phyloP scores from a whole-genome alignment of 2,329 filamentous ascomycete species.

The Blumeria hordei region DNA sequence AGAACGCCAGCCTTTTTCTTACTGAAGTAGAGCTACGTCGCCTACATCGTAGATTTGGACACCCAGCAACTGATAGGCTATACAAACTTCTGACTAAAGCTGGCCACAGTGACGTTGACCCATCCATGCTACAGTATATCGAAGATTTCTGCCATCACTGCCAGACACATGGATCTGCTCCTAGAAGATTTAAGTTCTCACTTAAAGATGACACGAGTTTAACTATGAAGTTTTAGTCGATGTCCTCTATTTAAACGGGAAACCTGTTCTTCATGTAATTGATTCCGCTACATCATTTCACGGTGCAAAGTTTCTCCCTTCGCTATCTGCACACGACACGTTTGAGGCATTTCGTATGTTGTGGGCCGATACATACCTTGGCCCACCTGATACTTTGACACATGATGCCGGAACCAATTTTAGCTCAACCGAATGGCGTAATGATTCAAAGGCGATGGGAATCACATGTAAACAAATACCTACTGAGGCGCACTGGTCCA shows the following conservation, averaged over 20 bases:
- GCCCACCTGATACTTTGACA: slow-evolving; percentile 1
- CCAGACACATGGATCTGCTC: neutral
- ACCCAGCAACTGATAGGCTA: neutral
- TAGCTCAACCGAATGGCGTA: neutral
- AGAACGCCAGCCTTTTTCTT: neutral
- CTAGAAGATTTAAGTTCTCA: slow-evolving; percentile 1
- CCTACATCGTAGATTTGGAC: neutral
- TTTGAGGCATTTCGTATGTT: neutral
- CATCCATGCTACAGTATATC: neutral
- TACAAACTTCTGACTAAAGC: neutral
- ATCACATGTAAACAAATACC: slow-evolving; percentile 1
- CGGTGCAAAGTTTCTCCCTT: neutral
- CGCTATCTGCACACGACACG: neutral
- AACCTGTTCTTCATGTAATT: neutral
- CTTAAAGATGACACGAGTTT: slow-evolving; percentile 1
- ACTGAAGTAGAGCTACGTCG: neutral
- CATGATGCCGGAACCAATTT: slow-evolving; percentile 1
- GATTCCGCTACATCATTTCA: neutral
- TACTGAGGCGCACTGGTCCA: neutral
- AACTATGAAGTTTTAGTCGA: slow-evolving; percentile 2
- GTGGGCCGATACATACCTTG: neutral
- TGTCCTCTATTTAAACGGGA: neutral
- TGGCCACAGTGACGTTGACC: neutral
- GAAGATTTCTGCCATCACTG: slow-evolving; percentile 1
- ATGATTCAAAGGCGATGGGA: neutral